These are phyloP conservation scores for Xylaria castorea DNA, from an alignment of 495 filamentous ascomycete genomes.

Conservation along the genomic window DNA sequence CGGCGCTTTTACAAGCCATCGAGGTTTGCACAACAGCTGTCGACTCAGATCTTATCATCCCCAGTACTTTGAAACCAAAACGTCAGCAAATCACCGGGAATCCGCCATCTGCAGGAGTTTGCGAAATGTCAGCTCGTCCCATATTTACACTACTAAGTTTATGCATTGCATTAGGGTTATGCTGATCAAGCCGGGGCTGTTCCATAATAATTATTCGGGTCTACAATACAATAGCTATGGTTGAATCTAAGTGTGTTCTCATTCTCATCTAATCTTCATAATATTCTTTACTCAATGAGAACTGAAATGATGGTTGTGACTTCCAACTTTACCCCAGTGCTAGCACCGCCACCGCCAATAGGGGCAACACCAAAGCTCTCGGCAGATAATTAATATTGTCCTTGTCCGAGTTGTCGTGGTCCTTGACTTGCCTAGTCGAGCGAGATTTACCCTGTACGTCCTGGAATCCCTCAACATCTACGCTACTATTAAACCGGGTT, in stretches of 20 bases:
- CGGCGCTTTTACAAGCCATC: neutral
- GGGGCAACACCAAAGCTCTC: neutral
- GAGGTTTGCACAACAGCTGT: neutral
- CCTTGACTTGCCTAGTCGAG: neutral
- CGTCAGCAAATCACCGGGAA: too few species aligned
- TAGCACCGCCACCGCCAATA: neutral
- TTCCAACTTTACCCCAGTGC: neutral
- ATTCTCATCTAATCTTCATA: too few species aligned
- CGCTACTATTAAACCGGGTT: neutral
- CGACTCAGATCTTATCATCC: neutral
- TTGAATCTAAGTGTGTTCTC: too few species aligned
- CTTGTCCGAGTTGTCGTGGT: neutral
- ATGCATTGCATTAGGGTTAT: too few species aligned
- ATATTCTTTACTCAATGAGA: too few species aligned
- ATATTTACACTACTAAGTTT: too few species aligned
- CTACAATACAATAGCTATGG: too few species aligned
- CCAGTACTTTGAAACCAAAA: too few species aligned
- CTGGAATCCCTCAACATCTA: neutral
- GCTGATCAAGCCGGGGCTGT: too few species aligned
- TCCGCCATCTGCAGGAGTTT: too few species aligned
- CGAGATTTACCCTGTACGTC: neutral
- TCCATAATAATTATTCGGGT: too few species aligned
- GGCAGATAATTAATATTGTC: neutral
- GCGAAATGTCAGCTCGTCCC: too few species aligned
- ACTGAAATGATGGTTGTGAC: neutral